phyloP scores from a whole-genome alignment of 331 rosid species.

The Rosa hybrid region DNA sequence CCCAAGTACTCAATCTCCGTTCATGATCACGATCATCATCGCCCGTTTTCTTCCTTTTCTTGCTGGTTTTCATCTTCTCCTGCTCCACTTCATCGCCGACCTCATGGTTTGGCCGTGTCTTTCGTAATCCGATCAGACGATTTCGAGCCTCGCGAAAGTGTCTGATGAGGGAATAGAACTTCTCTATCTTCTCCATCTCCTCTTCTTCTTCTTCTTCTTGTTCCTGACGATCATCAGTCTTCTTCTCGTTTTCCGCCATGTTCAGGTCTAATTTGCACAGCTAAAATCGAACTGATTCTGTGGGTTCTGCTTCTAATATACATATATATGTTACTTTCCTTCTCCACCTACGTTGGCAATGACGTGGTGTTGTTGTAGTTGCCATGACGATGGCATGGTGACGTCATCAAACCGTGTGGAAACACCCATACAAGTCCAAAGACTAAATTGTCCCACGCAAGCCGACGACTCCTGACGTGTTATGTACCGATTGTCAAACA shows the following conservation, averaged over 20 bases:
- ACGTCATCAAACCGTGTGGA: too few relatives aligned
- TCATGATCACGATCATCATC: background rate
- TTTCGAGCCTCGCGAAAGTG: conserved; percentile 29
- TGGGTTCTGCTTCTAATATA: background rate
- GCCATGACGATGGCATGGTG: too few relatives aligned
- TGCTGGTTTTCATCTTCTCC: background rate
- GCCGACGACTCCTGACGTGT: too few relatives aligned
- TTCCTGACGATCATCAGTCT: background rate
- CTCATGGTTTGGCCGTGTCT: background rate
- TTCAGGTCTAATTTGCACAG: background rate
- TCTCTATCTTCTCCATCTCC: conserved; percentile 33
- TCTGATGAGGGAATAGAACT: conserved; percentile 29
- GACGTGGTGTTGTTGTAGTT: background rate
- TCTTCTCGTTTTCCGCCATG: conserved; percentile 6
- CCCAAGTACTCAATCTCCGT: conserved; percentile 2
- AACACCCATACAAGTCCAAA: too few relatives aligned
- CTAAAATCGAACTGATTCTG: background rate
- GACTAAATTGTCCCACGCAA: too few relatives aligned
- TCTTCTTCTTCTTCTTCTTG: conserved; percentile 18
- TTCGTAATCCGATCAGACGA: conserved; percentile 3
- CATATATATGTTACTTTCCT: background rate
- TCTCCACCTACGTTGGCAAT: background rate
- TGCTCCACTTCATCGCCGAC: background rate
- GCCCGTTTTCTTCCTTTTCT: conserved; percentile 14
- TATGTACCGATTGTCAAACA: too few relatives aligned